phyloP scores from a whole-genome alignment of 768 basidiomycete genomes.

The Rhodotorula graminis region DNA sequence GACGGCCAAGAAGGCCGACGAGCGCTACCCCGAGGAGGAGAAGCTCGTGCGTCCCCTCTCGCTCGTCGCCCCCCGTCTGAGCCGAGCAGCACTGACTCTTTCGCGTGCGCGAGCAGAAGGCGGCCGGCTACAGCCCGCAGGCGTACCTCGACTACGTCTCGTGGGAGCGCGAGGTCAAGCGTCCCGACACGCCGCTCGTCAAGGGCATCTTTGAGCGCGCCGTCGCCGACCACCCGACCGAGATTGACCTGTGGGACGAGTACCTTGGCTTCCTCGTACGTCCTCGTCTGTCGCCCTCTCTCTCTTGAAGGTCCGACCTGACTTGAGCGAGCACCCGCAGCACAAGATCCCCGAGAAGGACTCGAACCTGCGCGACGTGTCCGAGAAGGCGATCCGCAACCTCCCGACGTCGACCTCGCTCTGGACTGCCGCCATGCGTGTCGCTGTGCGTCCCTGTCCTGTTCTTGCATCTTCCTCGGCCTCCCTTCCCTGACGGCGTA shows the following conservation, averaged over 20 bases:
- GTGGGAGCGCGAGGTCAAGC: conserved; percentile 43
- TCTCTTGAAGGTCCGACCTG: too few relatives aligned
- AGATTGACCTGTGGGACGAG: conserved; percentile 56
- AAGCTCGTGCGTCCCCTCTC: conserved; percentile 16
- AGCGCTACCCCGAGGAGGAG: conserved; percentile 32
- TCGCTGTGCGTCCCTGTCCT: conserved; percentile 7
- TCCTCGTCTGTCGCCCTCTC: too few relatives aligned
- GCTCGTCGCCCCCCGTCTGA: background rate
- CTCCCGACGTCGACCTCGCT: conserved; percentile 9
- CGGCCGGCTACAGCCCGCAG: conserved; percentile 4
- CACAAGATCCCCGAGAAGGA: conserved; percentile 13
- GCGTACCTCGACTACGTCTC: conserved; percentile 41
- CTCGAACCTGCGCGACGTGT: conserved; percentile 2
- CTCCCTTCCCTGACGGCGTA: background rate
- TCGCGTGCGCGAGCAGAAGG: background rate
- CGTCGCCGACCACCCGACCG: conserved; percentile 18
- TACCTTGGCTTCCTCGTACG: conserved; percentile 66
- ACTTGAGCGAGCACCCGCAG: background rate
- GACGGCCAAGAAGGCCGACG: conserved; percentile 9
- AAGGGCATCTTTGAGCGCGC: conserved; percentile 41
- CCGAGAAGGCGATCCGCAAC: conserved; percentile 24
- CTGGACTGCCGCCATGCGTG: conserved; percentile 13
- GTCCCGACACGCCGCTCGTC: conserved; percentile 39
- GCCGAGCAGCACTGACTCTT: background rate
- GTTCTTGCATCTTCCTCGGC: too few relatives aligned